Conservation (phyloP, 1,284 basidiomycete genomes). For the Leccinum brunneo-olivaceum region DNA sequence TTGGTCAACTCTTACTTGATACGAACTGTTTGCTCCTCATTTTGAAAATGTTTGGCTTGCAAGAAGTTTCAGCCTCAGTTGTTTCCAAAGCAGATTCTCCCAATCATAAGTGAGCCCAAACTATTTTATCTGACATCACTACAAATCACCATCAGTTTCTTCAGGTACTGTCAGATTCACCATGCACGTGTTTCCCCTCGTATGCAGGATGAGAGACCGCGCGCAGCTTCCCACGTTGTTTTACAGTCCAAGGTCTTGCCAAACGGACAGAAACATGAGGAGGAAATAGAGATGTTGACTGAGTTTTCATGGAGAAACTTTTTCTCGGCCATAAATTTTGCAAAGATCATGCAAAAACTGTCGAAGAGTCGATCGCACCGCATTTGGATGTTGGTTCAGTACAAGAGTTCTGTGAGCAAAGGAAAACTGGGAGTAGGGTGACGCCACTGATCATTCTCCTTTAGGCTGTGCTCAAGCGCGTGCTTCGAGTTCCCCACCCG, state of each 20-base stretch:
- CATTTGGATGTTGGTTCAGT: conserved; percentile 94
- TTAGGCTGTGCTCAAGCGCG: conserved; percentile 91
- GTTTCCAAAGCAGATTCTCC: conserved; percentile 85
- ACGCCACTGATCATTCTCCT: conserved; percentile 10
- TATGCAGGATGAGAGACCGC: conserved; percentile 53
- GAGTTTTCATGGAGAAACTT: conserved; percentile 99
- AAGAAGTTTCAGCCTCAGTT: conserved; percentile 82
- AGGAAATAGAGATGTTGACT: conserved; percentile 85
- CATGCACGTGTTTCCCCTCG: conserved; percentile 59
- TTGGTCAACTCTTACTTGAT: conserved; percentile 91
- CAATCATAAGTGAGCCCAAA: conserved; percentile 63
- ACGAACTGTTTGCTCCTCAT: conserved; percentile 93
- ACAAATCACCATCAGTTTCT: conserved; percentile 61
- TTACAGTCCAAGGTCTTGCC: conserved; percentile 51
- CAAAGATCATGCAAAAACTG: conserved; percentile 96
- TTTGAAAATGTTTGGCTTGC: conserved; percentile 96
- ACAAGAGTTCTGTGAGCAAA: conserved; percentile 86
- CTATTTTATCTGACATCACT: not conserved
- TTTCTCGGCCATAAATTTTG: conserved; percentile 96
- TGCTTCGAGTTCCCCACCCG: conserved; percentile 89
- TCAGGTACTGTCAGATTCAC: conserved; percentile 84
- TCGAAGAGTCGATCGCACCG: conserved; percentile 93
- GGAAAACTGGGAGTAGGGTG: not conserved
- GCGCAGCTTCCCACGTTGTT: conserved; percentile 50
- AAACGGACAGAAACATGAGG: conserved; percentile 67